Percentiles rank a stretch among this genome's conserved stretches.
phyloP scores from a whole-genome alignment of 371 early-diverging fungal species.

The Mortierella sp. region DNA sequence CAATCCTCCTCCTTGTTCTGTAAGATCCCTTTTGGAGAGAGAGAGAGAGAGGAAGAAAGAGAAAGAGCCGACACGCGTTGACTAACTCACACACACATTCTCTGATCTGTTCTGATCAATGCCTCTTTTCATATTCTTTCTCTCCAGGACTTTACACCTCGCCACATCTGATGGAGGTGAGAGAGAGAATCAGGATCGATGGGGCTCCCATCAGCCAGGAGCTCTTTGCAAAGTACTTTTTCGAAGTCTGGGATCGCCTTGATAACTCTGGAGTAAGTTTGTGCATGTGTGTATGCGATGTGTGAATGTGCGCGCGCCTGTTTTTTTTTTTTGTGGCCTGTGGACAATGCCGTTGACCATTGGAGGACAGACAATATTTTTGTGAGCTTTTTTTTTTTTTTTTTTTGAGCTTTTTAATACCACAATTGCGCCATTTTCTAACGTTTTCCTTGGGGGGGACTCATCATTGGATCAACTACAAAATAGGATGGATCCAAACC shows the following conservation, averaged over 20 bases:
- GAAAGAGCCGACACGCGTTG: too few species aligned
- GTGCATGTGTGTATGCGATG: too few species aligned
- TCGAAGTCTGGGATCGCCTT: slow-evolving; percentile 83
- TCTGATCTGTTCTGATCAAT: too few species aligned
- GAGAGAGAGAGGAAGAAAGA: too few species aligned
- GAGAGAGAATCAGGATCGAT: slow-evolving; percentile 95
- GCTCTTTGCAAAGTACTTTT: slow-evolving; percentile 88
- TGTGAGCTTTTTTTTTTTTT: slow-evolving; percentile 8
- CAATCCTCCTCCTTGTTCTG: too few species aligned
- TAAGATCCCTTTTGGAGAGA: too few species aligned
- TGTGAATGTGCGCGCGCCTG: background rate
- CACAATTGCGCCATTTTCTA: slow-evolving; percentile 8
- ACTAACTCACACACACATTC: too few species aligned
- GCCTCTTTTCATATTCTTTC: too few species aligned
- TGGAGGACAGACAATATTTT: background rate
- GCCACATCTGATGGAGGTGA: slow-evolving; percentile 92
- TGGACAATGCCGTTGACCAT: slow-evolving; percentile 9
- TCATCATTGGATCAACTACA: background rate
- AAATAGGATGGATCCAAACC: slow-evolving; percentile 67
- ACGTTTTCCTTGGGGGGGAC: too few species aligned
- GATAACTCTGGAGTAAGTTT: slow-evolving; percentile 61
- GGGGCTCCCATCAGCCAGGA: slow-evolving; percentile 83
- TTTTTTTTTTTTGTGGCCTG: background rate
- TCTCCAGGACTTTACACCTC: slow-evolving; percentile 93
- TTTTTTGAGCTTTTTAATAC: too few species aligned